Base-by-base conservation (phyloP, 805 yeast species). In the Komagataella kurtzmanii region DNA sequence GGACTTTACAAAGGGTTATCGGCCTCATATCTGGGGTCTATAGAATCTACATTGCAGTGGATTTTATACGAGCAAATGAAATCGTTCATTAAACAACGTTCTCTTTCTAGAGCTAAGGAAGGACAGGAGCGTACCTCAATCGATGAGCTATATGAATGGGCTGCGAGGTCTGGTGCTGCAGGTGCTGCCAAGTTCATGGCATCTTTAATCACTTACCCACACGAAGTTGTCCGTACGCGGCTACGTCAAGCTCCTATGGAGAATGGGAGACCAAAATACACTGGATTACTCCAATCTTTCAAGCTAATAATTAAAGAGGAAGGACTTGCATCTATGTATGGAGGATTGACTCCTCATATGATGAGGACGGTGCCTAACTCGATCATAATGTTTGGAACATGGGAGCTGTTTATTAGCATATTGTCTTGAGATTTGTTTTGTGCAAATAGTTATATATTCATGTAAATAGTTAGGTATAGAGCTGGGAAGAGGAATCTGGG, bases 371-470 rank as follows among this genome's bases (percentile, higher is more conserved):
- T 93, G 50, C 99, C 99, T 3, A 93, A 93, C 68, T 86, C 96
- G 61, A 89, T 93, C 64, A 91, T 93, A 59, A 93, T 93, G 99
- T 93, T 93, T 72, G 99, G 99, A 48, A 90, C 98, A 3, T 93
- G 98, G 98, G 99, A 93, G 64, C 65, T 93, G 40, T 80, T 85
- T 52, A 80, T 84, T 49, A 76, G 75, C 53, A 57, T 79, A n/a
- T 65, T 83, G 24, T 76, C 82, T 2, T 57, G 57, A 45, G 21
- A 12, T 12, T 24, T 45, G 50, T 24, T 30, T 8, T 30, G n/a
- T 10, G 3, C 40, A 30, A 30, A 30, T 30, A 30, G 40, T 30
- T 30, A 30, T 30, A 30, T 30, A 30, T 10, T 30, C 40, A 30
- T 30, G 40, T 30, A 30, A 30, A 30, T 30, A 30, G 40, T 10